Percentiles rank a stretch among this genome's conserved stretches.
phyloP scores from a whole-genome alignment of 192 early-diverging fungal genomes.

The Ambispora gerdemannii region DNA sequence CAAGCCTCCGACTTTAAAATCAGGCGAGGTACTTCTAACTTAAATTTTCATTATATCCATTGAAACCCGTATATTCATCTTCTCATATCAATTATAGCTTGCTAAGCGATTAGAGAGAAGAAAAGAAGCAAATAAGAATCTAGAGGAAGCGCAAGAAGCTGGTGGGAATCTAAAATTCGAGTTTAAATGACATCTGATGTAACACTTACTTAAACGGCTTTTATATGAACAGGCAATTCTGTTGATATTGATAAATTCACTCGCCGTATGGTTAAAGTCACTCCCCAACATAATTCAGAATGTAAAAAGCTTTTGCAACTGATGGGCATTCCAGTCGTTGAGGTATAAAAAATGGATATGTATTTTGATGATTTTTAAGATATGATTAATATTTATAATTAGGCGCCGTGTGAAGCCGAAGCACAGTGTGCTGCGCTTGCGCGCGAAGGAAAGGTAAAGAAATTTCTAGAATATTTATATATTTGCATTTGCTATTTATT shows the following conservation, averaged over 20 bases:
- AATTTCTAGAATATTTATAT: not conserved
- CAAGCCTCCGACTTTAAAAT: slow-evolving; percentile 90
- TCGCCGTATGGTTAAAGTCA: slow-evolving; percentile 87
- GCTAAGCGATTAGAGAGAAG: slow-evolving; percentile 70
- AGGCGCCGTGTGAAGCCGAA: slow-evolving; percentile 96
- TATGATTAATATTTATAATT: not conserved
- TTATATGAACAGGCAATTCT: slow-evolving; percentile 49
- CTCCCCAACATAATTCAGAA: slow-evolving; percentile 89
- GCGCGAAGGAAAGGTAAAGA: slow-evolving; percentile 67
- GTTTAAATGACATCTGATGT: not conserved
- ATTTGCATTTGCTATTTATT: not conserved
- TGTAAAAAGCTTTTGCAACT: slow-evolving; percentile 81
- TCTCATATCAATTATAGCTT: slow-evolving; percentile 41
- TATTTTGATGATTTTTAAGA: slow-evolving; percentile 3
- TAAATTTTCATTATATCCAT: slow-evolving; percentile 13
- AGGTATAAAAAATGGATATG: slow-evolving; percentile 42
- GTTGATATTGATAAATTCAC: slow-evolving; percentile 85
- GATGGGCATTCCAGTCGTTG: slow-evolving; percentile 92
- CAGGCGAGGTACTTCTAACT: slow-evolving; percentile 66
- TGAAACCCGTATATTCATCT: slow-evolving; percentile 5
- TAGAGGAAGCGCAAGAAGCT: slow-evolving; percentile 71
- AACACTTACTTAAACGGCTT: not conserved
- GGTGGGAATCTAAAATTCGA: slow-evolving; percentile 37
- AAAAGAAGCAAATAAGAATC: slow-evolving; percentile 63
- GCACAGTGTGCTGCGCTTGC: slow-evolving; percentile 94